Evolutionary conservation across 2,329 filamentous ascomycete species (phyloP), one percentile per base, ranked within the genome.

Genomic region (Beauveria scarabaeidicola): DNA sequence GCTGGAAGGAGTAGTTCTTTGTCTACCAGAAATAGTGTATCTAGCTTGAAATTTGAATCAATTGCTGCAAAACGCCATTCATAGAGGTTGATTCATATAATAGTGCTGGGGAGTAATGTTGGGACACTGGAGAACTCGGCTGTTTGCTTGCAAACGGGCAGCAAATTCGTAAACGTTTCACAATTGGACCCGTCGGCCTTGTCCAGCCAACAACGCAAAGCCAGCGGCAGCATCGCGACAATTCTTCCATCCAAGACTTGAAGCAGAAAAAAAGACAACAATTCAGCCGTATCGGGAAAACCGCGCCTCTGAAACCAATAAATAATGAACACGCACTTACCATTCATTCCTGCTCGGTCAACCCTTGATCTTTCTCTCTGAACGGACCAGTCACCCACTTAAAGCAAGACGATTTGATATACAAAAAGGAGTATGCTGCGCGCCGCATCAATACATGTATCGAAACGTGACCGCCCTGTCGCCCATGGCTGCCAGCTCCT

Each of bases 401-500:
- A 21, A 21, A 44, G 11, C 5, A 46, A 46, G 19, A 46, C 43
- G 21, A 46, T 7, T 46, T 17, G 43, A 46, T 46, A 23, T 44
- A 15, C 23, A 46, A 21, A 21, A 25, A 25, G 3, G 32, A 6
- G 19, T 25, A 46, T 25, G 23, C 43, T 13, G 15, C 27, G 47
- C 19, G 43, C 11, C 13, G 11, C 48, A 6, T 57, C 52, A 61
- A 52, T 59, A 61, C 60, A 61, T 61, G 56, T 61, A 59, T 10
- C 60, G 50, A 32, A 61, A 61, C 10, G 60, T 61, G 21, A 61
- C 60, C 62, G 67, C 69, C 25, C 62, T 57, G 38, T 71, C 69
- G n/a, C 69, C 69, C 62, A 69, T 63, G 41, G 61, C 61, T 27
- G 64, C 64, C 19, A 70, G 53, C 60, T 71, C 66, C 32, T 65